These are phyloP conservation scores for Spencermartinsiella ligniputridi DNA, from an alignment of 1,139 yeast species.

Conservation along the genomic window DNA sequence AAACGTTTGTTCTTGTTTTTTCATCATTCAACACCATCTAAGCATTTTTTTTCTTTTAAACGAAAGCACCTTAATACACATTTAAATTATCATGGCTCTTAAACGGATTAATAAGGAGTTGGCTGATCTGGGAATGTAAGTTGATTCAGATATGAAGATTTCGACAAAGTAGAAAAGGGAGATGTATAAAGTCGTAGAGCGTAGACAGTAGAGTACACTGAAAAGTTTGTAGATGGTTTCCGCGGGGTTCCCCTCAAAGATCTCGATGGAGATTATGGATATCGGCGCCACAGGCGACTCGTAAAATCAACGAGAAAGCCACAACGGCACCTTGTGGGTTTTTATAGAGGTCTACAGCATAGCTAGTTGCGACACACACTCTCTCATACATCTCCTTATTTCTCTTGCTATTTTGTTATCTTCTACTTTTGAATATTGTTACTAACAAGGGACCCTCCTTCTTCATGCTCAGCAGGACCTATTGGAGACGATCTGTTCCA, in stretches of 20 bases:
- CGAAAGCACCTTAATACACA: not conserved
- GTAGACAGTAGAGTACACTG: too few relatives aligned
- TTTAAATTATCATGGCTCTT: constrained; percentile 55
- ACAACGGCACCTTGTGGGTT: too few relatives aligned
- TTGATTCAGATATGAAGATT: constrained; percentile 21
- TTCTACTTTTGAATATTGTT: not conserved
- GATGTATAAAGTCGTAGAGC: too few relatives aligned
- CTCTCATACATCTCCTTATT: too few relatives aligned
- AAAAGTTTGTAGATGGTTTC: too few relatives aligned
- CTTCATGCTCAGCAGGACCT: constrained; percentile 99
- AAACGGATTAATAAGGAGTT: constrained; percentile 96
- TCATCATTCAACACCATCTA: not conserved
- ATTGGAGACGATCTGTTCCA: constrained; percentile 93
- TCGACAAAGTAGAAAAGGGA: not conserved
- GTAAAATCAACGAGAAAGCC: too few relatives aligned
- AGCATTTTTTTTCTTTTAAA: not conserved
- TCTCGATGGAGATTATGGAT: too few relatives aligned
- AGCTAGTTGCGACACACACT: too few relatives aligned
- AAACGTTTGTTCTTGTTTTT: not conserved
- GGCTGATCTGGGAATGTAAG: constrained; percentile 90
- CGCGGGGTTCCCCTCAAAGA: too few relatives aligned
- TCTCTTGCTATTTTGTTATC: not conserved
- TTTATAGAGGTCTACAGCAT: too few relatives aligned
- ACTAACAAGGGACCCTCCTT: constrained; percentile 83
- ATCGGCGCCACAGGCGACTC: too few relatives aligned